Evolutionary conservation across 768 basidiomycete species (phyloP), one percentile per base, ranked within the genome.

Genomic region (Mycena olivaceomarginata): DNA sequence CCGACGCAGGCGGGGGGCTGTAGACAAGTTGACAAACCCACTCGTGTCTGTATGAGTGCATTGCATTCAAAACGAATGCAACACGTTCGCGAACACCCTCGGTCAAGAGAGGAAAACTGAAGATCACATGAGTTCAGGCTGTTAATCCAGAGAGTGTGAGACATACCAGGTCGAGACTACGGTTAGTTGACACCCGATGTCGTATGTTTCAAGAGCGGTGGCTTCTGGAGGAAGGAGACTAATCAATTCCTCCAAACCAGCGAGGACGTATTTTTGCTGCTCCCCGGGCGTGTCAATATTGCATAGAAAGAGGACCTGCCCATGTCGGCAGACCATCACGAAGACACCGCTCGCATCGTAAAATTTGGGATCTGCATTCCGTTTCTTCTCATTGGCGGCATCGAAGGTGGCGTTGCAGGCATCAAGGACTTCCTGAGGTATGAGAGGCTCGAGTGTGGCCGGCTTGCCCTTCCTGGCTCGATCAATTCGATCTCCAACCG

Each of bases 241-340:
- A 59, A 82, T 84, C 1, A 88, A 72, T 37, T 84, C 75, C 40
- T 84, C 70, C 7, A 89, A 75, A 0, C 88, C 79, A 0, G 86
- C 80, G 5, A 89, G 78, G 25, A 83, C 81, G 76, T 85, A 89
- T 25, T 87, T 83, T 66, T 88, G 85, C 74, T 87, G 79, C 70
- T 88, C 84, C 4, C 88, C 85, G 15, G 86, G 82, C 1, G 85
- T 81, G 72, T 86, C 83, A 16, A 90, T 87, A 66, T 90, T 88
- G 22, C 85, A 84, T 3, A 87, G 72, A 31, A 85, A 85, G 0
- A 88, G 67, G 0, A 84, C 83, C 13, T 86, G 84, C 48, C 87
- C 84, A 51, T 89, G 88, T 0, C 82, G 72, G 74, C 88, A 89
- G 0, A 87, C 84, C 0, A 89, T 76, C 0, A 84, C 84, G 84